phyloP scores from a whole-genome alignment of 306 rosid genomes.

The Rubus parviflorus region DNA sequence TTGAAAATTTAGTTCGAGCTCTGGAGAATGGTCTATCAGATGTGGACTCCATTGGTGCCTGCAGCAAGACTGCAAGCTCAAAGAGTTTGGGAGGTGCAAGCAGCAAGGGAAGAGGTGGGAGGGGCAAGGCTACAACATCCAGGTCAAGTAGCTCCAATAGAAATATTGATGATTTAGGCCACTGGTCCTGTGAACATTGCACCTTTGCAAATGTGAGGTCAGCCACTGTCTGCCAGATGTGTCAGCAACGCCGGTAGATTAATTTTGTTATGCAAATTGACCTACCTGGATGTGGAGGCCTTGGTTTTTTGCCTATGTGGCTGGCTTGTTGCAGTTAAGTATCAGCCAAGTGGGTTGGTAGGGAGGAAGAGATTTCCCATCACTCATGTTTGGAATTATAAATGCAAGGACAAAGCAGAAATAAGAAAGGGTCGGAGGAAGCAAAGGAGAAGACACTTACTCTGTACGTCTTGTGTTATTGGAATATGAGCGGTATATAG shows the following conservation, averaged over 20 bases:
- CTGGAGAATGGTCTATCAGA: constrained; percentile 56
- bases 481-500: constrained; percentile 37
- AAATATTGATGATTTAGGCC: constrained; percentile 38
- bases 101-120: constrained; percentile 46
- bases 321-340: constrained; percentile 5
- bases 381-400: constrained; percentile 1
- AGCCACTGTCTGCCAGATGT: constrained; percentile 42
- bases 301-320: constrained; percentile 13
- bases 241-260: constrained; percentile 41
- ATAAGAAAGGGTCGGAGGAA: constrained; percentile 15
- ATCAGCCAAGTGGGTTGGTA: background rate
- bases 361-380: constrained; percentile 8
- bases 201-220: constrained; percentile 43
- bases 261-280: constrained; percentile 3
- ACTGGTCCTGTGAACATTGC: constrained; percentile 58
- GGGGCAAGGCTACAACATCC: constrained; percentile 43
- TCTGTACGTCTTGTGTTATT: constrained; percentile 3
- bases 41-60: constrained; percentile 40
- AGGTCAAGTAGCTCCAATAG: constrained; percentile 37
- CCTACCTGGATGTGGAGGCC: constrained; percentile 15
- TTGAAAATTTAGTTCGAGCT: constrained; percentile 51
- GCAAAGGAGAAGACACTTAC: constrained; percentile 10
- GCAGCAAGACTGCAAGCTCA: constrained; percentile 44
- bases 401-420: constrained; percentile 5
- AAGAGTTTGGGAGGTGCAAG: constrained; percentile 38